Evolutionary conservation across 1,284 basidiomycete species (phyloP).

Genomic region (Sanghuangporus baumii): DNA sequence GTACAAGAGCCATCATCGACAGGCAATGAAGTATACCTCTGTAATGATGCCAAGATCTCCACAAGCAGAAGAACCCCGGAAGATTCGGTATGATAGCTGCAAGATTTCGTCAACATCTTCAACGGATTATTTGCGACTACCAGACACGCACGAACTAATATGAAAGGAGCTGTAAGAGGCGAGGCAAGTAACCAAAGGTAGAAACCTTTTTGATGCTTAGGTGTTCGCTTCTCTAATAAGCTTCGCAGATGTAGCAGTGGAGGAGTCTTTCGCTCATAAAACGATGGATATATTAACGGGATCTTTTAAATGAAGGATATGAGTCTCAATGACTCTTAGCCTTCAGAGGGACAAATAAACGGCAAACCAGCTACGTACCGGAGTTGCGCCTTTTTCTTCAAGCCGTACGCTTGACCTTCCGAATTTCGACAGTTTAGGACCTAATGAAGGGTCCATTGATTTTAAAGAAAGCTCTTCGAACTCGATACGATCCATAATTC

Average conservation of each 20-base stretch:
- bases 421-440: conserved; percentile 34
- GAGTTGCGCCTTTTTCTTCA: conserved; percentile 11
- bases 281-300: conserved; percentile 62
- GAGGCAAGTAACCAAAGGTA: conserved; percentile 56
- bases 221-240: conserved; percentile 49
- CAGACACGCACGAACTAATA: conserved; percentile 58
- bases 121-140: neutral
- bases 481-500: conserved; percentile 60
- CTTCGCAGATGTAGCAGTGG: conserved; percentile 49
- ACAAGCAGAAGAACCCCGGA: conserved; percentile 78
- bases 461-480: conserved; percentile 74
- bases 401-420: conserved; percentile 20
- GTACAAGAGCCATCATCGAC: neutral
- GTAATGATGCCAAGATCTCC: conserved; percentile 81
- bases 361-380: neutral
- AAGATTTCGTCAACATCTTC: neutral
- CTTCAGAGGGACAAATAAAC: neutral
- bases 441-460: conserved; percentile 60
- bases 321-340: conserved; percentile 19
- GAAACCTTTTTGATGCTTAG: conserved; percentile 60
- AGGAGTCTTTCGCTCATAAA: conserved; percentile 34
- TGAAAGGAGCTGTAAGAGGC: conserved; percentile 68
- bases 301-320: conserved; percentile 39
- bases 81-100: conserved; percentile 75
- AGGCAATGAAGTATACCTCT: conserved; percentile 41